These are phyloP conservation scores for Oryza australiensis DNA, from an alignment of 176 grass and related monocot species.

Conservation along the genomic window DNA sequence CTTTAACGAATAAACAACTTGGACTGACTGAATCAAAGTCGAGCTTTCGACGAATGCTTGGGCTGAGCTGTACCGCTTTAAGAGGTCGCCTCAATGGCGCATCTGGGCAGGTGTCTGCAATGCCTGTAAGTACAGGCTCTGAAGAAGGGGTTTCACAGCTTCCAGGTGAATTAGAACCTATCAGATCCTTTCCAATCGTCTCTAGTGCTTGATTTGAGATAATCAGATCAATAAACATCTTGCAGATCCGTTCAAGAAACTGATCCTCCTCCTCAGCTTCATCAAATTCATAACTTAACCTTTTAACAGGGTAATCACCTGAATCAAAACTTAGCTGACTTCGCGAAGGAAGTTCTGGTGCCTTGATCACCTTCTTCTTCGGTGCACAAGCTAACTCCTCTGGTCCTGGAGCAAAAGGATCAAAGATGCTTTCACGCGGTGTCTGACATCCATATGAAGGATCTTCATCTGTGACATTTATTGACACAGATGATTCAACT, in stretches of 20 bases:
- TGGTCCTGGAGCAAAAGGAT: slow-evolving; percentile 70
- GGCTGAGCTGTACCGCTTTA: slow-evolving; percentile 42
- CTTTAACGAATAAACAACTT: neutral
- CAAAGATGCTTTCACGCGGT: slow-evolving; percentile 63
- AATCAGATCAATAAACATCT: slow-evolving; percentile 54
- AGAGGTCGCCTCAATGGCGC: slow-evolving; percentile 41
- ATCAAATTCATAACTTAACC: slow-evolving; percentile 33
- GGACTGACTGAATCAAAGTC: slow-evolving; percentile 45
- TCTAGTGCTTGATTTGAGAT: slow-evolving; percentile 43
- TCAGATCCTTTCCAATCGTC: slow-evolving; percentile 4
- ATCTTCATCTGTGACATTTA: slow-evolving; percentile 16
- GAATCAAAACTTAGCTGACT: slow-evolving; percentile 57
- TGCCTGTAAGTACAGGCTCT: slow-evolving; percentile 43
- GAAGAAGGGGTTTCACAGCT: slow-evolving; percentile 51
- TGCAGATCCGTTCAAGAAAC: slow-evolving; percentile 33
- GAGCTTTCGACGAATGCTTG: slow-evolving; percentile 59
- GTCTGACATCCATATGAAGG: slow-evolving; percentile 39
- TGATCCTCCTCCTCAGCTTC: slow-evolving; percentile 50
- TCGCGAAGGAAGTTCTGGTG: slow-evolving; percentile 28
- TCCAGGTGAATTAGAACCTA: slow-evolving; percentile 17
- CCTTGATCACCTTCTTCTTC: slow-evolving; percentile 50
- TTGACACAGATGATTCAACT: slow-evolving; percentile 32
- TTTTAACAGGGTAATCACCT: slow-evolving; percentile 32
- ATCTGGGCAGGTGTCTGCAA: slow-evolving; percentile 58
- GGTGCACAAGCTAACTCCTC: slow-evolving; percentile 52